Percentiles rank a stretch among this genome's conserved stretches.
Evolutionary conservation across 257 asterid genomes (phyloP).

Genomic region (Buddleja alternifolia): DNA sequence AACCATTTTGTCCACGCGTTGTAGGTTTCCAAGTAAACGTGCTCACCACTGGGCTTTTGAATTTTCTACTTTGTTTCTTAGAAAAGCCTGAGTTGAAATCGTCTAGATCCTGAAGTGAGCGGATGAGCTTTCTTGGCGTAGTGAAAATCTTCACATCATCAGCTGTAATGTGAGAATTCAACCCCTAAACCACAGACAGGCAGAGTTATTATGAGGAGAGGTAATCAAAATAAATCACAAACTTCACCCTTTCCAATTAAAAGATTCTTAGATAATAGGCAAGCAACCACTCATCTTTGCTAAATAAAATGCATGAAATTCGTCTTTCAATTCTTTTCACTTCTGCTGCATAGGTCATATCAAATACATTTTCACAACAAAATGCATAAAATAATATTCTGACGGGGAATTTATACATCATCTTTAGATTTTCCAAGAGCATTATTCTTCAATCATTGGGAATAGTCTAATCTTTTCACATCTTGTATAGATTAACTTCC

Average conservation of each 20-base stretch:
- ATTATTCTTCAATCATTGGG: neutral
- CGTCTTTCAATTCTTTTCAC: neutral
- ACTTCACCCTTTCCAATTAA: neutral
- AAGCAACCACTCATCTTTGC: neutral
- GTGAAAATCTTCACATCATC: conserved; percentile 74
- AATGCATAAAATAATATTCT: no score
- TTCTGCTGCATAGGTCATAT: neutral
- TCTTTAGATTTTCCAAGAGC: no score
- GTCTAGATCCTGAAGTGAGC: conserved; percentile 76
- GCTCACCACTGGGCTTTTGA: conserved; percentile 47
- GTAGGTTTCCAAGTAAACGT: conserved; percentile 45
- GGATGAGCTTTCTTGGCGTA: conserved; percentile 86
- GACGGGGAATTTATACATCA: no score
- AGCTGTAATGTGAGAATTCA: conserved; percentile 53
- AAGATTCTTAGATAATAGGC: neutral
- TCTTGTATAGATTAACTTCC: neutral
- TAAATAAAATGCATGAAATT: neutral
- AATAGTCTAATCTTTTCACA: neutral
- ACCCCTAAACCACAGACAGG: conserved; percentile 53
- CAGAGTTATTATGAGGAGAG: conserved; percentile 19
- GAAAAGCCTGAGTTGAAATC: conserved; percentile 42
- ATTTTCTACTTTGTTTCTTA: conserved; percentile 46
- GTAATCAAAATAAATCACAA: neutral
- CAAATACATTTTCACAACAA: no score
- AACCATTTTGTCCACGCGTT: conserved; percentile 37